Evolutionary conservation across 1,139 yeast species (phyloP).

Genomic region (Suzukiozyma palmioleophila): DNA sequence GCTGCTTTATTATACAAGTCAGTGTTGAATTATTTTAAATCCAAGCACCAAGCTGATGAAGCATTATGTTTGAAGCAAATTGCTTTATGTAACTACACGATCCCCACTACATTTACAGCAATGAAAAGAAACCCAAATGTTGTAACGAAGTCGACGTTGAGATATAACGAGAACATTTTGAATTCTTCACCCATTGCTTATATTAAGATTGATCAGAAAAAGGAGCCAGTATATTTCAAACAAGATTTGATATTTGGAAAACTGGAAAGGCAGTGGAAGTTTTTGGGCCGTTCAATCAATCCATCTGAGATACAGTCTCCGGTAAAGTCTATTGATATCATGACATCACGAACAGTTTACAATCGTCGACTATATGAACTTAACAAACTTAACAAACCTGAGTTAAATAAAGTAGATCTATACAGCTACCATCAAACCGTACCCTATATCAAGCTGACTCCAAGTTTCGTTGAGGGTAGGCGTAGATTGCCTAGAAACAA

Average conservation of each 20-base stretch:
- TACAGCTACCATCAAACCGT: conserved; percentile 32
- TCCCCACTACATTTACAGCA: conserved; percentile 26
- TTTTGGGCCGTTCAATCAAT: conserved; percentile 30
- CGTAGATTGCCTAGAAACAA: conserved; percentile 23
- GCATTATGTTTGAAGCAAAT: conserved; percentile 18
- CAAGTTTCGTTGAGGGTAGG: conserved; percentile 9
- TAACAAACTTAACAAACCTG: conserved; percentile 13
- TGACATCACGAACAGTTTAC: conserved; percentile 22
- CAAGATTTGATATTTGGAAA: conserved; percentile 26
- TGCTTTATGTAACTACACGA: conserved; percentile 22
- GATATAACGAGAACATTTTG: conserved; percentile 27
- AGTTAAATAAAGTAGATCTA: conserved; percentile 19
- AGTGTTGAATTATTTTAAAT: conserved; percentile 20
- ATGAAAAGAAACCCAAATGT: conserved; percentile 31
- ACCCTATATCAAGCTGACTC: conserved; percentile 18
- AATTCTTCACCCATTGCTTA: conserved; percentile 14
- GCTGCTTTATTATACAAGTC: conserved; percentile 24
- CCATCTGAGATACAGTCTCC: conserved; percentile 17
- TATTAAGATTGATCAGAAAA: conserved; percentile 13
- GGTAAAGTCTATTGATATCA: conserved; percentile 18
- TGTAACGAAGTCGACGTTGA: conserved; percentile 20
- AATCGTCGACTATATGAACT: conserved; percentile 17
- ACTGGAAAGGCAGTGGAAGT: conserved; percentile 37
- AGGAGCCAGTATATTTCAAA: conserved; percentile 21
- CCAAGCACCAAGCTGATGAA: conserved; percentile 13